These are phyloP conservation scores for Bruguiera gymnorhiza DNA, from an alignment of 345 rosid genomes.

Conservation along the genomic window DNA sequence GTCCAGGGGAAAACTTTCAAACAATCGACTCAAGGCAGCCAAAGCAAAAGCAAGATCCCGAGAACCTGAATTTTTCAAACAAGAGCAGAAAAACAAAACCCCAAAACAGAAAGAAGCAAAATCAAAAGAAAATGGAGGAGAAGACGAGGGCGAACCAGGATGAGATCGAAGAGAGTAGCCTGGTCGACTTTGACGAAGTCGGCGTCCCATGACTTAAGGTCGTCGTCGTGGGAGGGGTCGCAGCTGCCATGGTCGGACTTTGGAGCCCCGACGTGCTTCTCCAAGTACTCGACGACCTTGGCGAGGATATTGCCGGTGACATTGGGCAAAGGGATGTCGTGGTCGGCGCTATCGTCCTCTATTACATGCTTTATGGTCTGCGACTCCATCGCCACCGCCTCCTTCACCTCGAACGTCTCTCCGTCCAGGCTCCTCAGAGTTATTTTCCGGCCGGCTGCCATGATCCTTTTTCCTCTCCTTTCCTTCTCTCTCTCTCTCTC, in stretches of 20 bases:
- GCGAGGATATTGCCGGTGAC: conserved; percentile 19
- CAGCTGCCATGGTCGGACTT: conserved; percentile 16
- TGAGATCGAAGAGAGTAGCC: conserved; percentile 22
- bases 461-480: not conserved
- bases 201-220: conserved; percentile 21
- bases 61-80: too few relatives aligned
- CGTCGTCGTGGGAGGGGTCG: not conserved
- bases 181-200: conserved; percentile 29
- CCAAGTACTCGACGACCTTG: conserved; percentile 22
- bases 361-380: conserved; percentile 21
- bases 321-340: conserved; percentile 14
- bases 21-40: too few relatives aligned
- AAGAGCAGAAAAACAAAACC: not conserved
- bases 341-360: conserved; percentile 14
- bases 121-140: not conserved
- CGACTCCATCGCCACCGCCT: conserved; percentile 15
- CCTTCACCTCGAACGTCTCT: conserved; percentile 18
- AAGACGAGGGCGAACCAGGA: conserved; percentile 2
- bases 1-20: too few relatives aligned
- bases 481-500: too few relatives aligned
- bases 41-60: too few relatives aligned
- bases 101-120: not conserved
- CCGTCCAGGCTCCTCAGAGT: conserved; percentile 14
- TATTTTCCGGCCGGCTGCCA: conserved; percentile 2
- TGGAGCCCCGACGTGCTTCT: conserved; percentile 22